Evolutionary conservation across 805 yeast genomes (phyloP).

Genomic region (Wickerhamomyces alni): DNA sequence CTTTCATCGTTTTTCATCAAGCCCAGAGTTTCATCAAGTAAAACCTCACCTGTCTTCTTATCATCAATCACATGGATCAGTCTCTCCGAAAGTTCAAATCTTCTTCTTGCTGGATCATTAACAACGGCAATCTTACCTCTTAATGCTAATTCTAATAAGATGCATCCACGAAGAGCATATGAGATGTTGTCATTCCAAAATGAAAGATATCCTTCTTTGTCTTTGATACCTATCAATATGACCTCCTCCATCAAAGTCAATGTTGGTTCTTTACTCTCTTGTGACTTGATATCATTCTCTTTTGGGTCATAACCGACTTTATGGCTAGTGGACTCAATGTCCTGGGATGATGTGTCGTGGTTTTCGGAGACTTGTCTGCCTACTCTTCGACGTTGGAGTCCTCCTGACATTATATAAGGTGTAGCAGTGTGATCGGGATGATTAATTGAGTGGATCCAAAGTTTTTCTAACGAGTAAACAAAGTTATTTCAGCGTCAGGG

Average conservation of each 20-base stretch:
- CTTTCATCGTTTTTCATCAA: conserved; percentile 83
- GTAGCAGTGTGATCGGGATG: too few species aligned
- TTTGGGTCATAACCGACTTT: conserved; percentile 80
- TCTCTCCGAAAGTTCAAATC: conserved; percentile 84
- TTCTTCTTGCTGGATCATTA: conserved; percentile 86
- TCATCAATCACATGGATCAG: conserved; percentile 82
- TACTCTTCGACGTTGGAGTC: conserved; percentile 75
- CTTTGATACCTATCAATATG: conserved; percentile 85
- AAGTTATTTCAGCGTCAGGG: too few species aligned
- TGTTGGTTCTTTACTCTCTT: conserved; percentile 47
- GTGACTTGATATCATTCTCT: conserved; percentile 32
- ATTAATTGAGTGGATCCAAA: too few species aligned
- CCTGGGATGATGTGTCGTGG: not conserved
- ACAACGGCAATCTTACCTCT: conserved; percentile 85
- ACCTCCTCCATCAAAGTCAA: conserved; percentile 97
- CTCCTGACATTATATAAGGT: conserved; percentile 52
- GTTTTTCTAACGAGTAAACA: too few species aligned
- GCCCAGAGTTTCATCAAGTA: conserved; percentile 88
- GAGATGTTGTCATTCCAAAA: conserved; percentile 98
- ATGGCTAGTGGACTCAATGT: conserved; percentile 34
- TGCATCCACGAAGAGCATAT: conserved; percentile 92
- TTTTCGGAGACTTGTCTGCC: conserved; percentile 29
- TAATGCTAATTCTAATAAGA: conserved; percentile 84
- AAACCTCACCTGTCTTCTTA: conserved; percentile 87
- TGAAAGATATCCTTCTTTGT: conserved; percentile 91